Percentiles rank a stretch among this genome's conserved stretches.
phyloP scores from a whole-genome alignment of 768 basidiomycete genomes.

The Serpula lacrymans region DNA sequence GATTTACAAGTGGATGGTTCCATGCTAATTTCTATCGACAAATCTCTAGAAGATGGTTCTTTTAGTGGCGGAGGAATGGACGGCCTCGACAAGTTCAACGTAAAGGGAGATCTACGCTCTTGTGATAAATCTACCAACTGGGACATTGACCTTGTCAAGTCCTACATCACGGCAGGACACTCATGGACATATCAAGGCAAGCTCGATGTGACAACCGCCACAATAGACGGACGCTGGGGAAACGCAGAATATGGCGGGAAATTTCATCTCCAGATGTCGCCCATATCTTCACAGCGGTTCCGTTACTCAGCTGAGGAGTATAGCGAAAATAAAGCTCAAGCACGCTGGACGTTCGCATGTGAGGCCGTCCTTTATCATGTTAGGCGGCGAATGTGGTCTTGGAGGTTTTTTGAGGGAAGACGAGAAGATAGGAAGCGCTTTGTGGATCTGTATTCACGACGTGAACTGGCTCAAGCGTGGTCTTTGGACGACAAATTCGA shows the following conservation, averaged over 20 bases:
- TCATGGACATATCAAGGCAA: neutral
- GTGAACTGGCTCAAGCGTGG: constrained; percentile 9
- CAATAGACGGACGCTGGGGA: neutral
- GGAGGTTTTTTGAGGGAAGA: constrained; percentile 28
- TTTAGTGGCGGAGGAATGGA: constrained; percentile 2
- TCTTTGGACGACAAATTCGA: constrained; percentile 2
- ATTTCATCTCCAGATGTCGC: neutral
- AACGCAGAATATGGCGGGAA: neutral
- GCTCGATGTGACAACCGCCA: neutral
- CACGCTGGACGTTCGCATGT: constrained; percentile 32
- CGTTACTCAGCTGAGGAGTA: constrained; percentile 1
- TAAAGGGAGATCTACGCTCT: neutral
- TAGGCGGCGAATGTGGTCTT: constrained; percentile 24
- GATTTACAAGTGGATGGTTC: neutral
- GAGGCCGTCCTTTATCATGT: constrained; percentile 17
- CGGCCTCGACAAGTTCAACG: neutral
- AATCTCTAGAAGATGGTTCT: neutral
- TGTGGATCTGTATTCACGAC: constrained; percentile 25
- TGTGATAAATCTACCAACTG: neutral
- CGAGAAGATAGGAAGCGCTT: constrained; percentile 23
- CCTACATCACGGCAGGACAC: neutral
- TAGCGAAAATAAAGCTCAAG: constrained; percentile 16
- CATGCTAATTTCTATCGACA: neutral
- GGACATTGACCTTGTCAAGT: constrained; percentile 1
- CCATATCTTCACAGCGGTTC: constrained; percentile 1